phyloP scores from a whole-genome alignment of 768 basidiomycete genomes.

The Hemileccinum rubropunctum region DNA sequence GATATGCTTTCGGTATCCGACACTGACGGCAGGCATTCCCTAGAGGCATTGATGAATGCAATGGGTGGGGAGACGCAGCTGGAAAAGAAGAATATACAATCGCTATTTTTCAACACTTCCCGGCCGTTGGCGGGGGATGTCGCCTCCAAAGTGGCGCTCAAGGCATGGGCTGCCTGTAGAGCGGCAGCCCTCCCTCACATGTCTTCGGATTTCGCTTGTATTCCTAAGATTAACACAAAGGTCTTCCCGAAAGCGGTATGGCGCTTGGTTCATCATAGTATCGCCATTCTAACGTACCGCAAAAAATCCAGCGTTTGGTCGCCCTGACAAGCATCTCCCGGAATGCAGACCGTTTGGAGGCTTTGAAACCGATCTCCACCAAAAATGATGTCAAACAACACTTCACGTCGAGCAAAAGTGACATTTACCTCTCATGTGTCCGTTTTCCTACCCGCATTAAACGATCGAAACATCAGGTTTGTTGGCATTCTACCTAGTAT shows the following conservation, averaged over 20 bases:
- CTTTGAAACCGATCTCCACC: conserved; percentile 43
- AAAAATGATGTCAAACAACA: conserved; percentile 40
- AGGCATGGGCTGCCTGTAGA: conserved; percentile 46
- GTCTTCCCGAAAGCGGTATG: conserved; percentile 33
- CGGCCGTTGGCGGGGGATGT: conserved; percentile 16
- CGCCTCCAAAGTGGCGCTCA: conserved; percentile 31
- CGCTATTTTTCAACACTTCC: conserved; percentile 29
- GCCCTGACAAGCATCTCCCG: conserved; percentile 46
- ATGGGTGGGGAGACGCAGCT: conserved; percentile 38
- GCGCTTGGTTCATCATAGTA: neutral
- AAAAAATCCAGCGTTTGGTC: conserved; percentile 36
- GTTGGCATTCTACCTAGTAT: conserved; percentile 4
- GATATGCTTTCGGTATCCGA: conserved; percentile 39
- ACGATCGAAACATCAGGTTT: conserved; percentile 38
- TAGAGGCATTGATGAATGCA: conserved; percentile 32
- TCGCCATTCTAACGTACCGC: neutral
- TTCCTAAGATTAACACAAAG: conserved; percentile 22
- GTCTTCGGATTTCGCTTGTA: conserved; percentile 6
- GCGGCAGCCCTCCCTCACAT: conserved; percentile 29
- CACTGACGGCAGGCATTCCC: conserved; percentile 28
- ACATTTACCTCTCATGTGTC: conserved; percentile 33
- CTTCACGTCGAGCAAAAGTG: conserved; percentile 27
- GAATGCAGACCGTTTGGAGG: conserved; percentile 45
- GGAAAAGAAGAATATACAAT: conserved; percentile 22
- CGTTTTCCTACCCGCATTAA: conserved; percentile 47